These are phyloP conservation scores for Colletotrichum nymphaeae DNA, from an alignment of 2,329 filamentous ascomycete genomes.

Conservation along the genomic window DNA sequence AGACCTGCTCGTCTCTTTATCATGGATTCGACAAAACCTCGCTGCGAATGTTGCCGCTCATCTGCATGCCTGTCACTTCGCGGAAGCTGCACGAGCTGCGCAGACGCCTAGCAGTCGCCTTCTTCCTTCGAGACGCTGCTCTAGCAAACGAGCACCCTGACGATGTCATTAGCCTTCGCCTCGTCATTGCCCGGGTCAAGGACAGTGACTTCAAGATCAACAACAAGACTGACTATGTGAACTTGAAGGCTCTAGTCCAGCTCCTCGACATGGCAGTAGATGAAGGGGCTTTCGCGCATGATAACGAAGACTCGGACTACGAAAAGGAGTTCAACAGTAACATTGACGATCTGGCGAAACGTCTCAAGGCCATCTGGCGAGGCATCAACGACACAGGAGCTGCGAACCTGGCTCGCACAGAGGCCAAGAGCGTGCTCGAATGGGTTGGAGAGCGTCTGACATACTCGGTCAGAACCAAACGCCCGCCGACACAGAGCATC, in stretches of 20 bases:
- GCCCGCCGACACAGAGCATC: constrained; percentile 63
- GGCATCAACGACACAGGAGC: constrained; percentile 81
- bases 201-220: constrained; percentile 63
- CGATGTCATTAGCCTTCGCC: constrained; percentile 53
- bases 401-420: constrained; percentile 76
- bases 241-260: constrained; percentile 72
- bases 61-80: constrained; percentile 66
- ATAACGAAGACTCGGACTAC: constrained; percentile 44
- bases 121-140: constrained; percentile 65
- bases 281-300: constrained; percentile 57
- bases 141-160: constrained; percentile 55
- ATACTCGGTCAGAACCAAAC: constrained; percentile 76
- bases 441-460: constrained; percentile 79
- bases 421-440: constrained; percentile 82
- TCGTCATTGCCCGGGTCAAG: constrained; percentile 58
- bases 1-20: constrained; percentile 60
- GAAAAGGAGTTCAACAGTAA: constrained; percentile 72
- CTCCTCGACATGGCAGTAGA: constrained; percentile 83
- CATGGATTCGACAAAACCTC: constrained; percentile 57
- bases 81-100: constrained; percentile 68
- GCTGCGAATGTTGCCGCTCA: constrained; percentile 68
- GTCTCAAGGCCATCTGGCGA: constrained; percentile 67
- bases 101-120: constrained; percentile 73
- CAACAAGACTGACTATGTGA: constrained; percentile 72
- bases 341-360: constrained; percentile 74